Evolutionary conservation across 805 yeast genomes (phyloP), one percentile per base, ranked within the genome.

Genomic region (Yamadazyma sp.): DNA sequence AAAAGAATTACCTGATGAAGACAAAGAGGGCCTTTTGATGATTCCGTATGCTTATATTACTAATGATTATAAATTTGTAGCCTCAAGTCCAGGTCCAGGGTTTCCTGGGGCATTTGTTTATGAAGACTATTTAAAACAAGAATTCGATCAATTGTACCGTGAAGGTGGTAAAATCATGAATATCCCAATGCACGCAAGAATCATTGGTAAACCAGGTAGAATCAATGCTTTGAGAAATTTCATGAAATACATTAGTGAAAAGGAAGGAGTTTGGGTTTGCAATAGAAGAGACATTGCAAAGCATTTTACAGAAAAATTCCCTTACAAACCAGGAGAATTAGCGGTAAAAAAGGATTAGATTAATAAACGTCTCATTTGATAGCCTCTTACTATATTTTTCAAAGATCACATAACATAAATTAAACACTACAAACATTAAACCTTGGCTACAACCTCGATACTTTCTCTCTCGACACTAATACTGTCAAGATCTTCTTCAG

Each of bases 161-260:
- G 68, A 62, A 43, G 67, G 63, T 5, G 50, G 52, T 11, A 54
- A 57, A 36, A 59, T 62, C 52, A 62, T 62, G 65, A 59, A 58
- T 16, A 53, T 62, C 23, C 62, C 62, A 5, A 42, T 62, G 40
- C 67, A 62, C 33, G 50, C 62, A 16, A 49, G 68, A 38, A 53
- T 62, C 28, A 44, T 60, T 17, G 66, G 62, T 16, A 59, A 60
- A 34, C 65, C 67, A 7, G 67, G 66, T 16, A 43, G 60, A 36
- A 50, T 52, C 37, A 55, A 52, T 36, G 65, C 64, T 3, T 44
- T 62, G 32, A 49, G 55, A 28, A 57, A 58, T 47, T 60, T 62
- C 33, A 50, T 62, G 50, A 58, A 60, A 28, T 60, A 62, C 31
- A 54, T 58, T 17, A 47, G 49, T 14, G 42, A 43, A 15, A 56